Conservation (phyloP, 2,329 filamentous ascomycete genomes). For the Podosphaera xanthii region DNA sequence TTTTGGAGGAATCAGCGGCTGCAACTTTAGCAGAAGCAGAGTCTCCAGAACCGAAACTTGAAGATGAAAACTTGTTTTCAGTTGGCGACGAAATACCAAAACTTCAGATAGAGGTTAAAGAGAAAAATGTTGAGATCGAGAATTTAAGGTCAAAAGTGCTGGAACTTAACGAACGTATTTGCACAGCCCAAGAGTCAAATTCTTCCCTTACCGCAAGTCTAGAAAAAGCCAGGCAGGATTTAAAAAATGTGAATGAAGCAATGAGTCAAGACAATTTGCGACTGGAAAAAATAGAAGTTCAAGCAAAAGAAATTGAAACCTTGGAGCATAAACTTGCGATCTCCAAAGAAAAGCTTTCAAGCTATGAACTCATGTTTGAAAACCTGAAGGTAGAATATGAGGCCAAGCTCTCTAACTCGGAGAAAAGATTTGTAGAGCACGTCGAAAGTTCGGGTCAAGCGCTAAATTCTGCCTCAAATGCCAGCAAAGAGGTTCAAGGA, state of each 20-base stretch:
- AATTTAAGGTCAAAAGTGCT: slow-evolving; percentile 46
- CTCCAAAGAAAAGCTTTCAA: slow-evolving; percentile 9
- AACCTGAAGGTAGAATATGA: slow-evolving; percentile 8
- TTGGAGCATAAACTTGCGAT: slow-evolving; percentile 12
- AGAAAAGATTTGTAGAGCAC: slow-evolving; percentile 1
- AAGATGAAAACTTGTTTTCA: slow-evolving; percentile 62
- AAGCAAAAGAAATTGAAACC: slow-evolving; percentile 10
- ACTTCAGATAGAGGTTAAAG: slow-evolving; percentile 50
- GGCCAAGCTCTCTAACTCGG: slow-evolving; percentile 8
- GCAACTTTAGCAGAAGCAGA: not conserved
- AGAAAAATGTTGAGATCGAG: slow-evolving; percentile 47
- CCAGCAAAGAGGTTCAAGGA: not conserved
- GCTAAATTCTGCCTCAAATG: not conserved
- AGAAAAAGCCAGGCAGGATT: slow-evolving; percentile 23
- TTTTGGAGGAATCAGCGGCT: not conserved
- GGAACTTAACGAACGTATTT: slow-evolving; percentile 45
- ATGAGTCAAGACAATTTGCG: slow-evolving; percentile 6
- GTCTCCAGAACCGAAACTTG: not conserved
- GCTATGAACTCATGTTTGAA: slow-evolving; percentile 8
- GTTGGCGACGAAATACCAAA: slow-evolving; percentile 73
- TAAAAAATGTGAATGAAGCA: slow-evolving; percentile 52
- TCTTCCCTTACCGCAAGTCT: slow-evolving; percentile 32
- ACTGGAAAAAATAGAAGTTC: slow-evolving; percentile 9
- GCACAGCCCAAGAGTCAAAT: slow-evolving; percentile 46
- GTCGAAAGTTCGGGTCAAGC: not conserved